Conservation (phyloP, 768 basidiomycete genomes). For the Podaxis sp. region DNA sequence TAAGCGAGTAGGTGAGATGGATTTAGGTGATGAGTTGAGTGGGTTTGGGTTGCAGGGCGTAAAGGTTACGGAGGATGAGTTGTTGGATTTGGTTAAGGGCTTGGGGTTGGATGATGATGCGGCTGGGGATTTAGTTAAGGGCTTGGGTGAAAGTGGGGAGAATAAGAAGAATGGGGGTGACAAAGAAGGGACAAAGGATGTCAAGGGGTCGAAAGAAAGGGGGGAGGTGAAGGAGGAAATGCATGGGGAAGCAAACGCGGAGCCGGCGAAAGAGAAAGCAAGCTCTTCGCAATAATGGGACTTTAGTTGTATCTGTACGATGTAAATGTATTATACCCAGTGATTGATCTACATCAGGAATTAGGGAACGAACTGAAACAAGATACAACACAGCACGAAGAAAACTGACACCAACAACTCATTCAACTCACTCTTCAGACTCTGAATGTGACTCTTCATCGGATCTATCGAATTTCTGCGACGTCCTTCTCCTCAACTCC, state of each 20-base stretch:
- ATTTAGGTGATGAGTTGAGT: constrained; percentile 65
- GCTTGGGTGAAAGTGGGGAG: constrained; percentile 37
- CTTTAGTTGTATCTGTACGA: neutral
- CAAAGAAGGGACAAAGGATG: constrained; percentile 1
- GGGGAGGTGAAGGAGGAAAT: constrained; percentile 12
- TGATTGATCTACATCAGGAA: constrained; percentile 43
- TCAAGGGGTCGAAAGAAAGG: constrained; percentile 9
- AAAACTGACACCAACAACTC: neutral
- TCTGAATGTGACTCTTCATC: neutral
- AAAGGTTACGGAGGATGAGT: constrained; percentile 73
- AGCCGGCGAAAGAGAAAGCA: constrained; percentile 15
- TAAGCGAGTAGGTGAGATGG: constrained; percentile 55
- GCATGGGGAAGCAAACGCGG: constrained; percentile 12
- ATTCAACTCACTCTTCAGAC: neutral
- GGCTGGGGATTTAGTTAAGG: constrained; percentile 74
- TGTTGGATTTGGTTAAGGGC: constrained; percentile 67
- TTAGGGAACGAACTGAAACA: constrained; percentile 20
- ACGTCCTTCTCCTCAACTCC: constrained; percentile 5
- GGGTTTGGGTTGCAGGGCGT: constrained; percentile 78
- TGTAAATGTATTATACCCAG: neutral
- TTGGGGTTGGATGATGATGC: constrained; percentile 76
- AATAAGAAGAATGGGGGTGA: constrained; percentile 12
- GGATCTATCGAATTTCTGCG: neutral
- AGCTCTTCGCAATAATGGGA: neutral
- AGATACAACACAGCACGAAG: no score